Conservation (phyloP, 352 stramenopile genomes). For the Phytopythium mirpurense region DNA sequence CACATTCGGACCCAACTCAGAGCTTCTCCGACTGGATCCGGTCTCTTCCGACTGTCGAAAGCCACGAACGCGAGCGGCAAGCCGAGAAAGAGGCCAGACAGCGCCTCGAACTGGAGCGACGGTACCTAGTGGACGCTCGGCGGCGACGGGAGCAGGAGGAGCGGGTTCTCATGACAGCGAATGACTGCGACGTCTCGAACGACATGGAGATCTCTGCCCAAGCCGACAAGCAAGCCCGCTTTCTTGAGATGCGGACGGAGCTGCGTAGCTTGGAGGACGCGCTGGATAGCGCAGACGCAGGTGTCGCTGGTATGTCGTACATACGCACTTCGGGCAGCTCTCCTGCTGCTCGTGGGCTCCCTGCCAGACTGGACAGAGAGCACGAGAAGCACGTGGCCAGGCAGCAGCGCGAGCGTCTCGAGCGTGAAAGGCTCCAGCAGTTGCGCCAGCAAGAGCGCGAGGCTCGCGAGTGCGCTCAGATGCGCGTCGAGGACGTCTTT, state of each 20-base stretch:
- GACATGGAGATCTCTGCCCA: slow-evolving; percentile 16
- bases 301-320: neutral
- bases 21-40: slow-evolving; percentile 44
- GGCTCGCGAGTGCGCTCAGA: slow-evolving; percentile 11
- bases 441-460: slow-evolving; percentile 7
- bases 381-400: neutral
- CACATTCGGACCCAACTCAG: slow-evolving; percentile 36
- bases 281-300: neutral
- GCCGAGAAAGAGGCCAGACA: slow-evolving; percentile 32
- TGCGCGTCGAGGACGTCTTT: slow-evolving; percentile 51
- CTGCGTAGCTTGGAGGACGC: slow-evolving; percentile 15
- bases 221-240: slow-evolving; percentile 28
- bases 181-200: slow-evolving; percentile 33
- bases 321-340: neutral
- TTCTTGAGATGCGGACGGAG: slow-evolving; percentile 20
- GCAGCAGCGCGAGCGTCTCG: slow-evolving; percentile 14
- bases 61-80: slow-evolving; percentile 25
- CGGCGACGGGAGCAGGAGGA: slow-evolving; percentile 36
- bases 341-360: neutral
- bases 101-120: slow-evolving; percentile 32
- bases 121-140: slow-evolving; percentile 36
- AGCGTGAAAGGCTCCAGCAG: slow-evolving; percentile 19
- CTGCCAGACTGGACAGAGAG: neutral
- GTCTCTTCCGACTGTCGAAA: slow-evolving; percentile 53
- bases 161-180: slow-evolving; percentile 24